These are phyloP conservation scores for Polytrichum commune DNA, from an alignment of 225 moss, liverwort and hornwort species.

Conservation along the genomic window DNA sequence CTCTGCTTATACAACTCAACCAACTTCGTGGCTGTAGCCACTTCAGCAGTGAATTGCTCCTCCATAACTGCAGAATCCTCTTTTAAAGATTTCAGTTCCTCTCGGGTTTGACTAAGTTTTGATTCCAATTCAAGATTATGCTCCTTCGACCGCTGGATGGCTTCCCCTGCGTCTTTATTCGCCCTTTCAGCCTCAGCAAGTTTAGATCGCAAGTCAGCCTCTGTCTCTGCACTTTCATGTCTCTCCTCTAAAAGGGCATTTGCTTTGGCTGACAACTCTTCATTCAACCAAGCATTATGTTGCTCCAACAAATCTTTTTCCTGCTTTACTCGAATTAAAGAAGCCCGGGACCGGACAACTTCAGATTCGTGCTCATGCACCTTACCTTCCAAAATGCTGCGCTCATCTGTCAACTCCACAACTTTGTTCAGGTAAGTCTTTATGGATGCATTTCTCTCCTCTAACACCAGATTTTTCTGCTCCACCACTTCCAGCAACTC, in stretches of 20 bases:
- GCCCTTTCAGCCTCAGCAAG: constrained; percentile 69
- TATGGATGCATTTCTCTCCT: constrained; percentile 84
- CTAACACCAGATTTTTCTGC: constrained; percentile 80
- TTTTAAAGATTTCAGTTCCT: constrained; percentile 83
- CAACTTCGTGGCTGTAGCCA: constrained; percentile 87
- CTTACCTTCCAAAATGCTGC: constrained; percentile 77
- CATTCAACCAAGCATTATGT: constrained; percentile 92
- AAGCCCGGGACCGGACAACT: constrained; percentile 58
- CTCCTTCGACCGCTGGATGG: constrained; percentile 64
- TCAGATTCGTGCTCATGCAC: constrained; percentile 83
- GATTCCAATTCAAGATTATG: constrained; percentile 70
- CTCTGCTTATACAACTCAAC: constrained; percentile 92
- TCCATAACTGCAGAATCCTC: constrained; percentile 82
- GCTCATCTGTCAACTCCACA: constrained; percentile 86
- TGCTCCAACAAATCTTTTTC: constrained; percentile 92
- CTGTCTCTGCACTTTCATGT: constrained; percentile 71
- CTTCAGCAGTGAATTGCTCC: constrained; percentile 77
- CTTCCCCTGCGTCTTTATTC: constrained; percentile 58
- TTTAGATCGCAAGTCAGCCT: constrained; percentile 72
- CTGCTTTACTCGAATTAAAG: constrained; percentile 70
- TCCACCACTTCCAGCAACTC: constrained; percentile 77
- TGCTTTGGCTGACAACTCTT: constrained; percentile 75
- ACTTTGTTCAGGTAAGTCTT: constrained; percentile 81
- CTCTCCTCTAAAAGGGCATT: constrained; percentile 79
- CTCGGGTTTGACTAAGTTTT: constrained; percentile 75